Conservation (phyloP, 768 basidiomycete genomes). For the Termitomyces heimii region DNA sequence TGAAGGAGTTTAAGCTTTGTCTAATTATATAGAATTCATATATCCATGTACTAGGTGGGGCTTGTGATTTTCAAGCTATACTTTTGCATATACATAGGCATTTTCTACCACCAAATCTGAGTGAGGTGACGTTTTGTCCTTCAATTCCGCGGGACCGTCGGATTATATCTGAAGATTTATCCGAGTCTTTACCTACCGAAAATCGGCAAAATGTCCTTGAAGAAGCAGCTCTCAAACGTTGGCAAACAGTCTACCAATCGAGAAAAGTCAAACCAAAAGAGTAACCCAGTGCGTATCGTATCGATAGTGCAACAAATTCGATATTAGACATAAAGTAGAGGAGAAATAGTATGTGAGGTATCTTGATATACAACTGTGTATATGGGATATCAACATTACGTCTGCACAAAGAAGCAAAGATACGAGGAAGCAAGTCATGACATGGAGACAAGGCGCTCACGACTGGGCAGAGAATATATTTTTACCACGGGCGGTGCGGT, state of each 20-base stretch:
- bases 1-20: background rate
- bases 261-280: background rate
- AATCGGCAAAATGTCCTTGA: background rate
- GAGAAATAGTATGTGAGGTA: constrained; percentile 2
- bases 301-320: background rate
- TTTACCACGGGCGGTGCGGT: constrained; percentile 44
- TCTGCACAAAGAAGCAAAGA: background rate
- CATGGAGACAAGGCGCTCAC: background rate
- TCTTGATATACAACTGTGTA: constrained; percentile 1
- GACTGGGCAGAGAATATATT: background rate
- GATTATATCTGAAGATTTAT: background rate
- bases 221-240: background rate
- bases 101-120: constrained; percentile 1
- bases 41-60: background rate
- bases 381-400: constrained; percentile 4
- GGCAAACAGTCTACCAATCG: background rate
- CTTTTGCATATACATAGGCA: background rate
- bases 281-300: background rate
- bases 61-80: constrained; percentile 1
- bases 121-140: constrained; percentile 5
- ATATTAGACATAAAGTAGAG: constrained; percentile 9
- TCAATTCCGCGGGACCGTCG: constrained; percentile 7
- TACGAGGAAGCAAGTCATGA: background rate
- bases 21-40: background rate
- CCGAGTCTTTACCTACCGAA: background rate